Base-by-base conservation (phyloP, 345 rosid species). In the Limnanthes douglasii region DNA sequence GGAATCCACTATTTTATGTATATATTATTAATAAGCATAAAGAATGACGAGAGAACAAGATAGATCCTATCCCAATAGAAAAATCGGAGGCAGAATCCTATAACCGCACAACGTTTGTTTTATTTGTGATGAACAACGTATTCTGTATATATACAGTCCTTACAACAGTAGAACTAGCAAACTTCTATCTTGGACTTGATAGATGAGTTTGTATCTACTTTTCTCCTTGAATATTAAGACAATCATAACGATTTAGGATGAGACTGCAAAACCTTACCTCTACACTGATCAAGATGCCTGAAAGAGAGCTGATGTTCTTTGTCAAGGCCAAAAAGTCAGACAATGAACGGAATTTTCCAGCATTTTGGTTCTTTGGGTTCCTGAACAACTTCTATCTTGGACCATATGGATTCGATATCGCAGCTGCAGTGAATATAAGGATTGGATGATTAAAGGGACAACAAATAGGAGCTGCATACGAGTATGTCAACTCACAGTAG, bases 201-300 rank as follows among this genome's bases (percentile, higher is more conserved):
- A 84, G 29, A 80, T 82, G 11, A 55, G 81, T 48, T 77, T 53
- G 34, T 74, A 80, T 14, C 27, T 61, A 24, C 30, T 48, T 10
- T 62, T 58, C 15, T 46, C 68, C 68, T 61, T 90, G 42, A 90
- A 52, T 48, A 64, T 59, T 45, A n/a, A n/a, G n/a, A n/a, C n/a
- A n/a, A n/a, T n/a, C n/a, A n/a, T n/a, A n/a, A n/a, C n/a, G n/a
- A 21, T 13, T 21, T 37, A 41, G 14, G 11, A 20, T 18, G 39
- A 39, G 16, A 42, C 6, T 12, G 21, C 8, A 11, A 58, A 42
- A 40, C 53, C 66, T 53, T 42, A 84, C 98, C 75, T 84, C 96
- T 29, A 90, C 75, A 57, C 60, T 50, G 51, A 90, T 70, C 62
- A 77, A 64, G 62, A 84, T 67, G 37, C 96, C 88, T 5, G 60